These are phyloP conservation scores for Lachnellula hyalina DNA, from an alignment of 2,329 filamentous ascomycete species.

Conservation along the genomic window DNA sequence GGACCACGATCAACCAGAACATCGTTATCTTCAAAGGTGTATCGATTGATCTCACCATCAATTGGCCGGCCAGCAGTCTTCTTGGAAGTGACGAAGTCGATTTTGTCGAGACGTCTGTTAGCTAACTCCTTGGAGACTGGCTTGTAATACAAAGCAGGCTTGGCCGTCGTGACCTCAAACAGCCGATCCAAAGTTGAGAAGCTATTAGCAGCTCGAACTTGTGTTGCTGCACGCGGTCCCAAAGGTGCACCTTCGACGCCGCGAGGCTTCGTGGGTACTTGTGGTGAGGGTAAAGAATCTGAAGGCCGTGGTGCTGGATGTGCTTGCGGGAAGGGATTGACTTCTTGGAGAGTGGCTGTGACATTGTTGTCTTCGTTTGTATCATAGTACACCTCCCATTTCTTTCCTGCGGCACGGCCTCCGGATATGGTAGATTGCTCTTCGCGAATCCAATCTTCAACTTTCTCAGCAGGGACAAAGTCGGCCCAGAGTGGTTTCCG, in stretches of 20 bases:
- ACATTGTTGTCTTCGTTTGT: constrained; percentile 49
- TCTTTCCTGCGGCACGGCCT: constrained; percentile 37
- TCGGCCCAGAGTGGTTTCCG: constrained; percentile 84
- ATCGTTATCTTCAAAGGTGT: constrained; percentile 65
- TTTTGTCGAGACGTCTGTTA: constrained; percentile 56
- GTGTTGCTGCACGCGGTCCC: constrained; percentile 28
- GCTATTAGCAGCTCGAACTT: constrained; percentile 30
- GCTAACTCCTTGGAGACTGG: constrained; percentile 60
- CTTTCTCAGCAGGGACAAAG: constrained; percentile 73
- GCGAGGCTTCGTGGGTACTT: constrained; percentile 29
- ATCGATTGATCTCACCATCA: constrained; percentile 49
- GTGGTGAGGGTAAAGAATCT: constrained; percentile 27
- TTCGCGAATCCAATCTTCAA: constrained; percentile 66
- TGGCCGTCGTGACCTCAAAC: constrained; percentile 54
- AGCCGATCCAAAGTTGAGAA: constrained; percentile 44
- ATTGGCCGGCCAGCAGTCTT: constrained; percentile 33
- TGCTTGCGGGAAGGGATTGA: constrained; percentile 22
- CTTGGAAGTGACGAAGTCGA: constrained; percentile 41
- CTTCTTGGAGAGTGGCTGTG: constrained; percentile 51
- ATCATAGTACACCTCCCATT: constrained; percentile 73
- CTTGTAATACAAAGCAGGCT: constrained; percentile 60
- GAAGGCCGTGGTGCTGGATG: constrained; percentile 21
- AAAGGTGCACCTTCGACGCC: constrained; percentile 28
- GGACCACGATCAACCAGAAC: constrained; percentile 66
- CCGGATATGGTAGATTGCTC: constrained; percentile 50